phyloP scores from a whole-genome alignment of 2,329 filamentous ascomycete genomes.

The Xylaria sp. region DNA sequence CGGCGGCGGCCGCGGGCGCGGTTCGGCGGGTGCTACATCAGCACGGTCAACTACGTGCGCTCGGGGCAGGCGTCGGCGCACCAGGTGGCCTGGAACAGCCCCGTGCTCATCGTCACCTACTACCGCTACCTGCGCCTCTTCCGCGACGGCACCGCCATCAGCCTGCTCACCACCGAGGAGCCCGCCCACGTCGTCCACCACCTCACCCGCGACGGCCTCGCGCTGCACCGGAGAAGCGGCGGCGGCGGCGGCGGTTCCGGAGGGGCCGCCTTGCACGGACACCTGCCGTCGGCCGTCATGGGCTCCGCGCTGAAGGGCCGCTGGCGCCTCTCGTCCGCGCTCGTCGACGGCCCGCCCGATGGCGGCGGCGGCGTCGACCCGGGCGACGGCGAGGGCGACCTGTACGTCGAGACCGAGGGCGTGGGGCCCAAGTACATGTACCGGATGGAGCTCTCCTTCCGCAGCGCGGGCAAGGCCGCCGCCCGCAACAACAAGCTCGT shows the following conservation, averaged over 20 bases:
- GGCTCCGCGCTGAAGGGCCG: slow-evolving; percentile 65
- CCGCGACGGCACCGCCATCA: slow-evolving; percentile 82
- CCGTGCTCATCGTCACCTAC: slow-evolving; percentile 95
- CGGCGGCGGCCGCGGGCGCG: slow-evolving; percentile 81
- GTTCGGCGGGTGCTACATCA: slow-evolving; percentile 96
- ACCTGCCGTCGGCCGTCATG: slow-evolving; percentile 62
- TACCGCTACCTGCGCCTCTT: slow-evolving; percentile 97
- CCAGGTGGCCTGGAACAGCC: slow-evolving; percentile 74
- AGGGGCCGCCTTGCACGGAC: no score
- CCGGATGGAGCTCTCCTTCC: slow-evolving; percentile 75
- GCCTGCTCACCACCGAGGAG: slow-evolving; percentile 77
- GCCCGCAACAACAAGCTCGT: slow-evolving; percentile 81
- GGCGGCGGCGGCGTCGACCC: slow-evolving; percentile 33
- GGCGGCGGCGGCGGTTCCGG: no score
- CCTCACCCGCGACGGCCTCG: slow-evolving; percentile 71
- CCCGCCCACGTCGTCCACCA: slow-evolving; percentile 87
- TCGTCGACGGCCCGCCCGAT: slow-evolving; percentile 35
- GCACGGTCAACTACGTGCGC: slow-evolving; percentile 92
- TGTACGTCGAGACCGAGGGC: slow-evolving; percentile 87
- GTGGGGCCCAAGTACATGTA: slow-evolving; percentile 79
- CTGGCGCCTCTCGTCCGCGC: slow-evolving; percentile 50
- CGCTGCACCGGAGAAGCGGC: no score
- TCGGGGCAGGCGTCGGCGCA: slow-evolving; percentile 73
- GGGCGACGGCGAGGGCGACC: slow-evolving; percentile 62
- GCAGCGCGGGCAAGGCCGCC: slow-evolving; percentile 61